These are phyloP conservation scores for Colletotrichum cordylinicola DNA, from an alignment of 2,329 filamentous ascomycete species.

Conservation along the genomic window DNA sequence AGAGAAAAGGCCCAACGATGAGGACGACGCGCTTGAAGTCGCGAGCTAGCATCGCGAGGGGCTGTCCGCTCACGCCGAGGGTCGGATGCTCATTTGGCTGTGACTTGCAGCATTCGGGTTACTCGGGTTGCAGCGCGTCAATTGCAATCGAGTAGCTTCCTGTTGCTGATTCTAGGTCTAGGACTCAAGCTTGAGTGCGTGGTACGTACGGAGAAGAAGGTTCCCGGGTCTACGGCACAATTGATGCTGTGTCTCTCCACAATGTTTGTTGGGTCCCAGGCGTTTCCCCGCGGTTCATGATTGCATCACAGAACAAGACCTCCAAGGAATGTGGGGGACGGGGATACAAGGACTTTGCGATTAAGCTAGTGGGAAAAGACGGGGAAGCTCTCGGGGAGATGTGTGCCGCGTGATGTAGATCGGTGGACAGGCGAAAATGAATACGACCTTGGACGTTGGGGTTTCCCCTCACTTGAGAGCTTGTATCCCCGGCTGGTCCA, in stretches of 20 bases:
- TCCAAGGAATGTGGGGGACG: not conserved
- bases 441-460: not conserved
- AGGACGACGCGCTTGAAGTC: conserved; percentile 37
- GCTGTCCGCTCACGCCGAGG: not conserved
- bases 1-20: conserved; percentile 31
- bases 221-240: not conserved
- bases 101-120: not conserved
- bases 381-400: not conserved
- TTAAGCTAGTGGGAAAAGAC: not conserved
- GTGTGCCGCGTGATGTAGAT: not conserved
- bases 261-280: not conserved
- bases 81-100: not conserved
- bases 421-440: not conserved
- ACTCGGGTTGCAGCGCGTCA: not conserved
- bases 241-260: not conserved
- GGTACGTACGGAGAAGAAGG: not conserved
- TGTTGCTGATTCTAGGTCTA: not conserved
- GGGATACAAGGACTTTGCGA: not conserved
- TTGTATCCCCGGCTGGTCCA: not conserved
- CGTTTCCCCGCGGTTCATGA: not conserved
- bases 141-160: not conserved
- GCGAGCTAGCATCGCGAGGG: conserved; percentile 34
- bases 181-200: not conserved
- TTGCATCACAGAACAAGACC: not conserved
- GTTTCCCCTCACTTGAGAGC: conserved; percentile 8